Evolutionary conservation across 306 rosid species (phyloP).

Genomic region (Rubus idaeus): DNA sequence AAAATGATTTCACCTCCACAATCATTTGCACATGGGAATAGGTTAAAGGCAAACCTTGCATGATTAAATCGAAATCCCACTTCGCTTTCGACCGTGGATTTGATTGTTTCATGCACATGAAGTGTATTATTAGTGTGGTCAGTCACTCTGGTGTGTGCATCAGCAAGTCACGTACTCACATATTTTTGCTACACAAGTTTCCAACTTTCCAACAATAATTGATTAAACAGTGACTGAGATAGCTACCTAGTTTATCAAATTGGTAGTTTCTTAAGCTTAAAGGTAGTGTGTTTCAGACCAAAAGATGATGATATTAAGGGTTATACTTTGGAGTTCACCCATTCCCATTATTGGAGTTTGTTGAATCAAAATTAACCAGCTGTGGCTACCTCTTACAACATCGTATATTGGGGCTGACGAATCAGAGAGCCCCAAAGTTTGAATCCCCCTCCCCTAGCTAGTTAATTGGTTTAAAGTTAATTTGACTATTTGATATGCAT

Average conservation of each 20-base stretch:
- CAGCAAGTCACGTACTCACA: neutral
- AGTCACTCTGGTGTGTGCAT: slow-evolving; percentile 3
- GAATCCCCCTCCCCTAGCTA: neutral
- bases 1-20: slow-evolving; percentile 22
- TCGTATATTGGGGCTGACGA: neutral
- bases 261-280: neutral
- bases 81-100: slow-evolving; percentile 32
- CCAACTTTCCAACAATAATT: neutral
- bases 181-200: neutral
- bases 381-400: neutral
- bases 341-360: slow-evolving; percentile 3
- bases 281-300: slow-evolving; percentile 7
- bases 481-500: neutral
- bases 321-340: neutral
- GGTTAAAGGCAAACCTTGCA: slow-evolving; percentile 11
- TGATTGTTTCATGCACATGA: slow-evolving; percentile 27
- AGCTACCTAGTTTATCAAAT: neutral
- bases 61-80: slow-evolving; percentile 35
- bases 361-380: slow-evolving; percentile 1
- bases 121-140: slow-evolving; percentile 19
- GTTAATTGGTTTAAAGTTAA: neutral
- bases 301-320: neutral
- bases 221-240: neutral
- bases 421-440: neutral
- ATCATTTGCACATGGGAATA: slow-evolving; percentile 33